Percentiles rank a stretch among this genome's conserved stretches.
phyloP scores from a whole-genome alignment of 2,329 filamentous ascomycete genomes.

The Acarospora socialis region DNA sequence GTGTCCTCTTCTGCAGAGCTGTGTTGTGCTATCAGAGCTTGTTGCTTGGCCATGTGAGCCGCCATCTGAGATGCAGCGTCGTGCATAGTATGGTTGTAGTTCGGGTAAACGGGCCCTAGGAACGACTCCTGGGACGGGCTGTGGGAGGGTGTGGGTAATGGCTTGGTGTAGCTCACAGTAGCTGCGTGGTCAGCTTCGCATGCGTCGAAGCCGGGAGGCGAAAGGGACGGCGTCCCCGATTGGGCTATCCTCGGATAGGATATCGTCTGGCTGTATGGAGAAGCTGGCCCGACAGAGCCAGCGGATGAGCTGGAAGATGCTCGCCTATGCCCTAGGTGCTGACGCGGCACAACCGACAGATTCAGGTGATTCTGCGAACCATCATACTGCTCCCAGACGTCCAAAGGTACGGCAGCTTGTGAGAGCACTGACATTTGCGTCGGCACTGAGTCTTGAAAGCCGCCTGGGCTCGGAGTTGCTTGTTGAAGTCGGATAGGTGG shows the following conservation, averaged over 20 bases:
- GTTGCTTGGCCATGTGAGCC: conserved; percentile 47
- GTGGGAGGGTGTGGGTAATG: conserved; percentile 40
- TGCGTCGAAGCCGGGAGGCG: conserved; percentile 25
- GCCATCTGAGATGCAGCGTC: conserved; percentile 27
- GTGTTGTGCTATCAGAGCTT: conserved; percentile 39
- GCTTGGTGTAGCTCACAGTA: conserved; percentile 33
- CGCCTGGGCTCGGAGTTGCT: conserved; percentile 8
- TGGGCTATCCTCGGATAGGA: conserved; percentile 32
- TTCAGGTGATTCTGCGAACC: conserved; percentile 8
- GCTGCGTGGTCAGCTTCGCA: conserved; percentile 22
- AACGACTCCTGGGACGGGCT: conserved; percentile 40
- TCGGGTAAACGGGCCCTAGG: conserved; percentile 31
- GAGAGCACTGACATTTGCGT: no score
- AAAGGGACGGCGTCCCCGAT: conserved; percentile 30
- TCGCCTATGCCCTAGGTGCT: conserved; percentile 17
- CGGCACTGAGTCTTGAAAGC: conserved; percentile 4
- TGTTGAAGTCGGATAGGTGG: conserved; percentile 11
- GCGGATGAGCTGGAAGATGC: conserved; percentile 30
- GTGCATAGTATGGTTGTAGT: conserved; percentile 28
- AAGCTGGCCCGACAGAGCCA: conserved; percentile 29
- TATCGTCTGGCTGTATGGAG: conserved; percentile 26
- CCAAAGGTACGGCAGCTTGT: no score
- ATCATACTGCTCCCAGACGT: conserved; percentile 9
- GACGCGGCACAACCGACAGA: conserved; percentile 3
- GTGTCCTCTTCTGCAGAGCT: conserved; percentile 32